Conservation (phyloP, 441 rosid genomes). For the Adansonia grandidieri region DNA sequence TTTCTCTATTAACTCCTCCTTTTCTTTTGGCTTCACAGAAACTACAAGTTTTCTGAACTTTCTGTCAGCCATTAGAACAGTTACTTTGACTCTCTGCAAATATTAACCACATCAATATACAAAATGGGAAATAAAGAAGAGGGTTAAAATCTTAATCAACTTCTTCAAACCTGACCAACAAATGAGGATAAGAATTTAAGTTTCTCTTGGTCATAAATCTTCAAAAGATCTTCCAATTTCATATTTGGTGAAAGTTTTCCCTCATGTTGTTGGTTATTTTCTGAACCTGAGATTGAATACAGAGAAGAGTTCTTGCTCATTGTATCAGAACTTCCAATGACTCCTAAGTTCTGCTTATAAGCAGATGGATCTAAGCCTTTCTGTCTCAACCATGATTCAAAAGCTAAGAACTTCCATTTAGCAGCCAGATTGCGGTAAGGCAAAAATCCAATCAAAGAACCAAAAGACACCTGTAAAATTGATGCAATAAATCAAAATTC, state of each 20-base stretch:
- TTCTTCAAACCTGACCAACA: conserved; percentile 79
- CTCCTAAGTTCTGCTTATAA: conserved; percentile 69
- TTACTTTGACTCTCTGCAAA: conserved; percentile 72
- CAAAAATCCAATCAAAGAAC: conserved; percentile 81
- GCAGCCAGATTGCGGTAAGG: conserved; percentile 84
- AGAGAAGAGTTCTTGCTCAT: conserved; percentile 38
- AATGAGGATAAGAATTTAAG: conserved; percentile 79
- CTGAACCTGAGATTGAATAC: conserved; percentile 41
- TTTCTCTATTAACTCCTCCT: conserved; percentile 66
- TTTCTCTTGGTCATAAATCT: conserved; percentile 79
- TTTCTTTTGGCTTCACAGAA: conserved; percentile 81
- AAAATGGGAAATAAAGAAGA: conserved; percentile 12
- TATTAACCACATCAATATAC: conserved; percentile 23
- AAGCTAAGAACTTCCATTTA: conserved; percentile 81
- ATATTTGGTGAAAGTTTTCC: conserved; percentile 62
- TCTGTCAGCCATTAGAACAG: conserved; percentile 63
- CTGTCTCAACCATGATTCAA: conserved; percentile 89
- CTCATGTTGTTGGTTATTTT: conserved; percentile 33
- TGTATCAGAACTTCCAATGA: conserved; percentile 63
- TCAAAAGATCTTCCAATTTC: conserved; percentile 84
- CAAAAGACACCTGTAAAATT: conserved; percentile 75
- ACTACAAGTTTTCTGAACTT: conserved; percentile 68
- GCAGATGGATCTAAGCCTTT: conserved; percentile 84
- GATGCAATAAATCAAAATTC: conserved; percentile 25
- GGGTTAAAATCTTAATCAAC: background rate